Evolutionary conservation across 1,284 basidiomycete genomes (phyloP), one percentile per base, ranked within the genome.

Genomic region (Sanguinoderma infundibulare): DNA sequence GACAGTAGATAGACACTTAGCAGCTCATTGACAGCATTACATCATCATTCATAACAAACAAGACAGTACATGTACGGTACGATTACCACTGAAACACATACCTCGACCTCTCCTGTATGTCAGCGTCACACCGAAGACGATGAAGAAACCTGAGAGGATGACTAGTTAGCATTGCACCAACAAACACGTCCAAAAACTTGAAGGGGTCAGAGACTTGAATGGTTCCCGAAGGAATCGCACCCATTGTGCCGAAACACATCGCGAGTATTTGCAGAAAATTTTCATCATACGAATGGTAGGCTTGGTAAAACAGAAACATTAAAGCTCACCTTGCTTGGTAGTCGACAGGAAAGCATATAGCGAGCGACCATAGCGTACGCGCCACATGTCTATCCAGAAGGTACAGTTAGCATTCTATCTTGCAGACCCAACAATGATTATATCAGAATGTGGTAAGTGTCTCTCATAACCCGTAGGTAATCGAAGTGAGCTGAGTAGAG

Each of bases 201-300:
- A 57, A 68, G 51, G 65, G 36, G 52, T 89, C 87, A 88, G 87
- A 83, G 87, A 89, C 87, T 89, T 89, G 87, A 89, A 89, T 89
- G 85, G 85, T 81, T 87, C 83, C 85, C 79, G 74, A 83, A 85
- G 84, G 85, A 85, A 81, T 73, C 70, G 71, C 76, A 77, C 81
- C 79, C 85, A 86, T 67, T 38, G 83, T 83, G 82, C 79, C 72
- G 34, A 53, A 69, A 74, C 85, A 84, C 86, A 79, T 87, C 84
- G 78, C 77, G 72, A 60, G 65, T 51, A 64, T 70, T 82, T 81
- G 79, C 79, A 84, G 79, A 75, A 60, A 51, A 75, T 70, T 67
- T 82, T 69, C 85, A 87, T 87, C 86, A 69, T 74, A 46, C 42
- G 64, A 28, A 42, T 20, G 24, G 35, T n/a, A 6, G 8, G 22